These are phyloP conservation scores for Amaranthus palmeri DNA, from an alignment of 148 eudicot genomes.

Conservation along the genomic window DNA sequence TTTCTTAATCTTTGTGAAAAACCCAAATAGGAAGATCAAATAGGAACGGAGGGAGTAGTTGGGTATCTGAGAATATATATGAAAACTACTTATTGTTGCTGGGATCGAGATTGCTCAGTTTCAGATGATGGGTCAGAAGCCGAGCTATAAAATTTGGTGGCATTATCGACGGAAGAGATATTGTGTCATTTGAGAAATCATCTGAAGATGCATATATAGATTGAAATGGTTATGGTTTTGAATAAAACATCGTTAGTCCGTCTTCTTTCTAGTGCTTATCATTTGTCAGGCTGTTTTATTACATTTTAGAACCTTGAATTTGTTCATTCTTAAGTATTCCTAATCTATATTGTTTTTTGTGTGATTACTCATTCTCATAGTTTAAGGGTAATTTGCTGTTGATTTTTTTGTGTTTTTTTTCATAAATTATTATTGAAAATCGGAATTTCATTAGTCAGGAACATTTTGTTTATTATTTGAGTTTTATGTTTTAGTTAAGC, in stretches of 20 bases:
- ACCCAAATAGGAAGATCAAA: no score
- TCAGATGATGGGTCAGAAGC: constrained; percentile 35
- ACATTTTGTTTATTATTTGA: no score
- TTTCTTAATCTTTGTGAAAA: no score
- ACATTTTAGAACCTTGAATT: constrained; percentile 49
- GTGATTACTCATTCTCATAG: no score
- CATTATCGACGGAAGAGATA: constrained; percentile 71
- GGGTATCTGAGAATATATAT: constrained; percentile 6
- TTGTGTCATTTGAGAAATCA: constrained; percentile 45
- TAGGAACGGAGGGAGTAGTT: no score
- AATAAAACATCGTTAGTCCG: constrained; percentile 76
- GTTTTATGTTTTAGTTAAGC: no score
- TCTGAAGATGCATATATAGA: constrained; percentile 49
- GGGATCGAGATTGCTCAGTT: constrained; percentile 17
- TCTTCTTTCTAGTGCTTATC: constrained; percentile 76
- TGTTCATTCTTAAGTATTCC: constrained; percentile 63
- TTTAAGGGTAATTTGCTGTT: no score
- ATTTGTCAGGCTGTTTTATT: constrained; percentile 62
- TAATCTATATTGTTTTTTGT: no score
- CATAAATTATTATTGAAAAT: no score
- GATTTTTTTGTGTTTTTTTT: no score
- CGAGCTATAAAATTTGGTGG: constrained; percentile 63
- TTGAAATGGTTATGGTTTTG: constrained; percentile 88
- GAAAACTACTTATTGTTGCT: constrained; percentile 19
- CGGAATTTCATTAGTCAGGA: no score